Evolutionary conservation across 192 early-diverging fungal species (phyloP), one percentile per base, ranked within the genome.

Genomic region (Pecoramyces ruminantium): DNA sequence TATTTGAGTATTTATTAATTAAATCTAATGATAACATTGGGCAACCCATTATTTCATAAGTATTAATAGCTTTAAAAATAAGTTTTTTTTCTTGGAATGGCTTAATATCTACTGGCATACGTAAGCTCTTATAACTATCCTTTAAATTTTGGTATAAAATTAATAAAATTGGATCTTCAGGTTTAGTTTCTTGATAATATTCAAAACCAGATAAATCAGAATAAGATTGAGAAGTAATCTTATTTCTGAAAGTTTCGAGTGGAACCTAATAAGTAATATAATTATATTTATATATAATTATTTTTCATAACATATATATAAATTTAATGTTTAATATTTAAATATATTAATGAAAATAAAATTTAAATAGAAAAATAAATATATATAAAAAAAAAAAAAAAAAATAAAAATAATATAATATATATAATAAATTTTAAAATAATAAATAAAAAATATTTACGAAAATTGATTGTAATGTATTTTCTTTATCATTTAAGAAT

Each of bases 21-120:
- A 95, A 91, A 30, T 95, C 86, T 38, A 96, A 83, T 9, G 94
- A 91, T 29, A 96, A 86, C 11, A 92, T 82, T 13, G 94, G 95
- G 80, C 90, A 94, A 34, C 94, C 94, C 28, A 95, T 86, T 21
- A 89, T 86, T 83, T 95, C 94, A 82, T 96, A 96, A 6, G 91
- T 87, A 34, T 85, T 84, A 11, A 91, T 86, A 21, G 92, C 87
- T 18, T 87, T 82, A 29, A 91, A 88, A 0, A 93, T 86, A 29
- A 95, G 92, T 15, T 86, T 84, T 38, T 87, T 89, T 82, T 94
- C 92, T 28, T 8, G 91, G 78, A 18, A 94, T 86, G 13, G 86
- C 77, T 13, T 86, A 86, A n/a, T 85, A 82, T n/a, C 82, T 81
- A 17, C 85, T 82, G 51, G 51, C n/a, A 88, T 84, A 67, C 89